Percentiles rank a stretch among this genome's conserved stretches.
These are phyloP conservation scores for Lentinus brumalis DNA, from an alignment of 768 basidiomycete species.

Conservation along the genomic window DNA sequence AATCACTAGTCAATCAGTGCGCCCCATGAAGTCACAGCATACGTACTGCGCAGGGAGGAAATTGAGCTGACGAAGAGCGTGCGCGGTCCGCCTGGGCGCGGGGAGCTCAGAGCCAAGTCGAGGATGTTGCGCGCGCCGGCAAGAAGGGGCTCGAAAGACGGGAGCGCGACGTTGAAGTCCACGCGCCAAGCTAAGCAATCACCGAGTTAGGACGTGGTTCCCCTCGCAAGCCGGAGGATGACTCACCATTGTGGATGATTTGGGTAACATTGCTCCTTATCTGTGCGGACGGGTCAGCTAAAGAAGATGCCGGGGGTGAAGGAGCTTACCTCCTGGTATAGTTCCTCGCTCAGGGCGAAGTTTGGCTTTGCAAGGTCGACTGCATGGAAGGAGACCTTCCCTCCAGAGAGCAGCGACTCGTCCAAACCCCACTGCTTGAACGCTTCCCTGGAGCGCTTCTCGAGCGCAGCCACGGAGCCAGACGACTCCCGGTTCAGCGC, in stretches of 20 bases:
- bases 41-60: conserved; percentile 19
- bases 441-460: conserved; percentile 18
- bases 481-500: conserved; percentile 25
- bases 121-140: conserved; percentile 25
- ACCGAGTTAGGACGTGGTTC: neutral
- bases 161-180: conserved; percentile 42
- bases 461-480: conserved; percentile 5
- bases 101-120: conserved; percentile 19
- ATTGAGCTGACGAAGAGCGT: conserved; percentile 29
- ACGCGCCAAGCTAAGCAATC: conserved; percentile 37
- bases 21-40: conserved; percentile 21
- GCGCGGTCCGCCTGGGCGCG: conserved; percentile 21
- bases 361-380: conserved; percentile 24
- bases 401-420: conserved; percentile 7
- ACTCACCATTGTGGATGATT: conserved; percentile 30
- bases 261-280: conserved; percentile 17
- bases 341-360: conserved; percentile 20
- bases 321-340: conserved; percentile 22
- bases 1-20: neutral
- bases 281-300: neutral
- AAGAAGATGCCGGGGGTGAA: neutral
- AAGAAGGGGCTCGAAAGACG: conserved; percentile 41
- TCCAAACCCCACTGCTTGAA: conserved; percentile 21
- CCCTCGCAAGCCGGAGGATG: neutral
- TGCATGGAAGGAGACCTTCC: conserved; percentile 20